Conservation (phyloP, 148 eudicot species). For the Silene conica region DNA sequence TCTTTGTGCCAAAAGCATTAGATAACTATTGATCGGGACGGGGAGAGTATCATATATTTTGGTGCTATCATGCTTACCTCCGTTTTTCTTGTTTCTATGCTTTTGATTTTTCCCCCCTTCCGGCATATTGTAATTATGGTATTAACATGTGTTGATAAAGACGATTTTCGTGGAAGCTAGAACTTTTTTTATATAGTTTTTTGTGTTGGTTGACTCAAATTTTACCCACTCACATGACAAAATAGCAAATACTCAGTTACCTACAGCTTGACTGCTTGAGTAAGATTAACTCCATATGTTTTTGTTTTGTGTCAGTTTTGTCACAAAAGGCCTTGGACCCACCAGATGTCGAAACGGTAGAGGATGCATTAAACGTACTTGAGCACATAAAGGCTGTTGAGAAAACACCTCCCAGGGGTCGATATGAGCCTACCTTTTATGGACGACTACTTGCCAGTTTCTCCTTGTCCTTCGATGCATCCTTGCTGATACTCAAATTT, state of each 20-base stretch:
- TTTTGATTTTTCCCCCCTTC: background rate
- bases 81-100: background rate
- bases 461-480: conserved; percentile 82
- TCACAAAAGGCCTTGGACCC: conserved; percentile 85
- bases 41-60: background rate
- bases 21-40: too few relatives aligned
- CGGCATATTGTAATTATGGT: background rate
- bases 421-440: conserved; percentile 87
- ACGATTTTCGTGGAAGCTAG: background rate
- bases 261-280: conserved; percentile 7
- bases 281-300: background rate
- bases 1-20: too few relatives aligned
- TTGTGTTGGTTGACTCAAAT: background rate
- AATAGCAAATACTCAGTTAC: background rate
- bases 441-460: conserved; percentile 75
- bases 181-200: background rate
- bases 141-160: background rate
- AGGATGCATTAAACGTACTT: conserved; percentile 68
- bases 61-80: background rate
- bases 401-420: conserved; percentile 61
- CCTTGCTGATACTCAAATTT: conserved; percentile 74
- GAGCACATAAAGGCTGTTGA: conserved; percentile 53
- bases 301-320: conserved; percentile 39
- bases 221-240: background rate
- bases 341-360: conserved; percentile 60